Evolutionary conservation across 768 basidiomycete species (phyloP).

Genomic region (Tulasnella sp.): DNA sequence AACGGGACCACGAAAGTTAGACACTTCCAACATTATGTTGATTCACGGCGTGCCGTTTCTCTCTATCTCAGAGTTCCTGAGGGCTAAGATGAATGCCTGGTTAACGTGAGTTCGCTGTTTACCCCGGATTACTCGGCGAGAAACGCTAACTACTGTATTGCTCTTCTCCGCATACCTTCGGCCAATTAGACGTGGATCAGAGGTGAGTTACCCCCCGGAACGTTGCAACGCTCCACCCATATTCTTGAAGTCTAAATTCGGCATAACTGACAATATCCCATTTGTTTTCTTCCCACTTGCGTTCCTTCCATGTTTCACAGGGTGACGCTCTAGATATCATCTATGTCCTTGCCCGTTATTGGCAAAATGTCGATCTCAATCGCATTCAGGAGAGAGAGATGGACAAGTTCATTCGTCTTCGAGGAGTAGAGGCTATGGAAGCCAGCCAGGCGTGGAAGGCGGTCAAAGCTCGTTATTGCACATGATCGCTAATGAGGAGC

Average conservation of each 20-base stretch:
- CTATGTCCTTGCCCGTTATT: slow-evolving; percentile 57
- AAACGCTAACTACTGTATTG: slow-evolving; percentile 1
- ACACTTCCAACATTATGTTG: slow-evolving; percentile 51
- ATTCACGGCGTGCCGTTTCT: slow-evolving; percentile 66
- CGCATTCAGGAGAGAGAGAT: slow-evolving; percentile 78
- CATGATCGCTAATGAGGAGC: slow-evolving; percentile 16
- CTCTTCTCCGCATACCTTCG: slow-evolving; percentile 19
- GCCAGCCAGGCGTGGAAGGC: slow-evolving; percentile 62
- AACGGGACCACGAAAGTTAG: slow-evolving; percentile 45
- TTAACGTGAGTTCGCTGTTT: slow-evolving; percentile 42
- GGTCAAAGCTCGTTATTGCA: slow-evolving; percentile 32
- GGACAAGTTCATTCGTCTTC: slow-evolving; percentile 53
- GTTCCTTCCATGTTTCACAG: slow-evolving; percentile 29
- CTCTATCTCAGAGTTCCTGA: slow-evolving; percentile 59
- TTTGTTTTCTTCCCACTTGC: neutral
- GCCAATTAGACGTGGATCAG: slow-evolving; percentile 12
- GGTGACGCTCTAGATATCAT: slow-evolving; percentile 66
- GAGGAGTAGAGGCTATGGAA: slow-evolving; percentile 35
- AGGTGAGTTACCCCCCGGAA: neutral
- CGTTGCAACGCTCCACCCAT: neutral
- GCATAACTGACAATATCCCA: slow-evolving; percentile 39
- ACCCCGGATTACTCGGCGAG: slow-evolving; percentile 8
- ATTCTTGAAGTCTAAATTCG: slow-evolving; percentile 1
- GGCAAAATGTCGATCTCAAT: slow-evolving; percentile 75
- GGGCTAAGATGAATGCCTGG: slow-evolving; percentile 77